Conservation (phyloP, 2,329 filamentous ascomycete species). For the Beauveria sp. region DNA sequence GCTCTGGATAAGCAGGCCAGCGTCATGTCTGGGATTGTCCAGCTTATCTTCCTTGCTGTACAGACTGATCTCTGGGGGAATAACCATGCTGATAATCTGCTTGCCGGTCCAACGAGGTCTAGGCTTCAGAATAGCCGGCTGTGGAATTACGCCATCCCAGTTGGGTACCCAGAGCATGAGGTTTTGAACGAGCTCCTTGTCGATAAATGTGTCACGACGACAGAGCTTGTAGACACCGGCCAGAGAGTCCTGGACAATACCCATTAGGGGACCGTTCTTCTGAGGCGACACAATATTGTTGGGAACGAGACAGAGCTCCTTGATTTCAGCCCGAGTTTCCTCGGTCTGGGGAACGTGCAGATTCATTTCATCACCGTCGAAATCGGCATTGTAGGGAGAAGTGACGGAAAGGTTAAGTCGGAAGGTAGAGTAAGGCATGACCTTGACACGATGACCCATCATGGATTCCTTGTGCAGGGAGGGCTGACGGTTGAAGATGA, state of each 20-base stretch:
- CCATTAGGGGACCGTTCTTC: constrained; percentile 95
- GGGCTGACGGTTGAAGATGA: constrained; percentile 99
- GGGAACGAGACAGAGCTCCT: constrained; percentile 93
- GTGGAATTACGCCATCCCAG: constrained; percentile 92
- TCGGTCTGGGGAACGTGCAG: constrained; percentile 97
- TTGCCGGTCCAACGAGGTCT: constrained; percentile 95
- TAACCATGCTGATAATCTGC: constrained; percentile 89
- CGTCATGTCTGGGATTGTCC: constrained; percentile 61
- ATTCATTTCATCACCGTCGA: constrained; percentile 99
- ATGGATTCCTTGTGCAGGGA: constrained; percentile 99
- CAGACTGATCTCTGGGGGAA: constrained; percentile 79
- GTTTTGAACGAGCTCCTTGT: constrained; percentile 90
- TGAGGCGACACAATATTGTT: constrained; percentile 97
- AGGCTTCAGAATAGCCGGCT: constrained; percentile 89
- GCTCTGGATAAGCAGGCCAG: constrained; percentile 73
- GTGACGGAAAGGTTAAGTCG: constrained; percentile 95
- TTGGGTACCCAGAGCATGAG: constrained; percentile 94
- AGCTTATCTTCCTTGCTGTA: constrained; percentile 56
- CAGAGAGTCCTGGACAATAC: constrained; percentile 96
- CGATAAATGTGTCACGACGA: constrained; percentile 83
- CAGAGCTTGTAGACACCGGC: constrained; percentile 97
- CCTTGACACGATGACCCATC: constrained; percentile 97
- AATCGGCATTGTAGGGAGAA: constrained; percentile 98
- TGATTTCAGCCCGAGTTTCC: constrained; percentile 90
- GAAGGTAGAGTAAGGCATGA: constrained; percentile 99